Conservation (phyloP, 192 early-diverging fungal genomes). For the Backusella luteola region DNA sequence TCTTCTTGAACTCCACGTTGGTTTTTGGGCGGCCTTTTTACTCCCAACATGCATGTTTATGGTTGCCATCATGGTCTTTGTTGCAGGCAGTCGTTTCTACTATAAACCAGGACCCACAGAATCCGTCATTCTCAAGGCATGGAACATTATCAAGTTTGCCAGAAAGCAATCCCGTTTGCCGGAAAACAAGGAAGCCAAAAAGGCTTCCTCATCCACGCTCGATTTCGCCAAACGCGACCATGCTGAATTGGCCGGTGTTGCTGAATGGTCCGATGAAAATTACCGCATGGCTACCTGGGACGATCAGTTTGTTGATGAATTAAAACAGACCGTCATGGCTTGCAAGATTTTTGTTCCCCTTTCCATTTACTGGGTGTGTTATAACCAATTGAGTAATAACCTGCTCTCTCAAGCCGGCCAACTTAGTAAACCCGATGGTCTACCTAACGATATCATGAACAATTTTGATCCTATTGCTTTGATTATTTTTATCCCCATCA, state of each 20-base stretch:
- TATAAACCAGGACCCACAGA: conserved; percentile 46
- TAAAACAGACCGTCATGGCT: conserved; percentile 49
- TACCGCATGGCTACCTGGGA: conserved; percentile 40
- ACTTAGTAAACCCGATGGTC: conserved; percentile 43
- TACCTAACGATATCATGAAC: conserved; percentile 65
- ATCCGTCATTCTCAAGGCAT: conserved; percentile 53
- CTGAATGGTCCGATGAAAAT: conserved; percentile 9
- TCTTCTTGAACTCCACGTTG: conserved; percentile 47
- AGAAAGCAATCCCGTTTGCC: conserved; percentile 4
- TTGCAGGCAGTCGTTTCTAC: conserved; percentile 50
- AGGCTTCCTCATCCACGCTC: conserved; percentile 32
- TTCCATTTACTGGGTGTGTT: conserved; percentile 65
- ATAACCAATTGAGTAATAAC: conserved; percentile 61
- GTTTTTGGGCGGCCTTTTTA: conserved; percentile 62
- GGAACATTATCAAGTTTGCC: conserved; percentile 27
- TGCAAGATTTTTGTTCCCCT: conserved; percentile 62
- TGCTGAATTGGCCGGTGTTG: not conserved
- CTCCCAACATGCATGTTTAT: conserved; percentile 59
- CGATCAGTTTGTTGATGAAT: conserved; percentile 59
- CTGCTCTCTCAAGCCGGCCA: conserved; percentile 58
- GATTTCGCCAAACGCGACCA: conserved; percentile 55
- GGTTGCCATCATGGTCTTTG: conserved; percentile 47
- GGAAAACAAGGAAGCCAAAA: conserved; percentile 24
- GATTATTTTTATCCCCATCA: conserved; percentile 55
- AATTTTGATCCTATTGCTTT: conserved; percentile 57